A percentile compares a stretch with the other conserved stretches of the same genome.
Evolutionary conservation across 2,329 filamentous ascomycete genomes (phyloP).

Genomic region (Pestalotiopsis sp.): DNA sequence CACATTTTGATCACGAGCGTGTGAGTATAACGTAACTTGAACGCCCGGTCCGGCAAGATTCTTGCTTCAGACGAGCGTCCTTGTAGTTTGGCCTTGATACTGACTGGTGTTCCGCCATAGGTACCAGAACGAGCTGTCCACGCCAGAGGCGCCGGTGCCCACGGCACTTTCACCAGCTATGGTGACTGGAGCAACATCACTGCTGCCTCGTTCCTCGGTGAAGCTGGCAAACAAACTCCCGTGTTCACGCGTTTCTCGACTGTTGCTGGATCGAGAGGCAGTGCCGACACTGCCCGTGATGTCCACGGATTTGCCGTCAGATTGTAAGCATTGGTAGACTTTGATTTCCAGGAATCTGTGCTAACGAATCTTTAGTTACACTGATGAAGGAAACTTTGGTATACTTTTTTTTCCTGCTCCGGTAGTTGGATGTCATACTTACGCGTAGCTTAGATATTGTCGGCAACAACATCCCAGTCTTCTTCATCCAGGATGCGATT

Average conservation of each 20-base stretch:
- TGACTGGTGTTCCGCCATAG: constrained; percentile 22
- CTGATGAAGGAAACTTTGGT: constrained; percentile 69
- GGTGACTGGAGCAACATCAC: constrained; percentile 65
- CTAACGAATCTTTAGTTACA: constrained; percentile 43
- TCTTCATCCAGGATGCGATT: constrained; percentile 50
- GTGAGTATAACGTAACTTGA: constrained; percentile 38
- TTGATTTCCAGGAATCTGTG: neutral
- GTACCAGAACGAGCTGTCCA: constrained; percentile 50
- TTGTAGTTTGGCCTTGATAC: neutral
- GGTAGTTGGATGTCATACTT: neutral
- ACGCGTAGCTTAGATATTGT: constrained; percentile 43
- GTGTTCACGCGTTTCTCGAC: constrained; percentile 64
- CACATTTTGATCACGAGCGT: constrained; percentile 55
- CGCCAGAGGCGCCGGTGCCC: constrained; percentile 60
- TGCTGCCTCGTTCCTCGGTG: constrained; percentile 59
- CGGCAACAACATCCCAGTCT: constrained; percentile 50
- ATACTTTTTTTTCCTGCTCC: constrained; percentile 22
- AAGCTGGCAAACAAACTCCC: constrained; percentile 56
- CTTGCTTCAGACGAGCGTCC: neutral
- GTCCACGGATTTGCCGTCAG: constrained; percentile 66
- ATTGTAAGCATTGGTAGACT: constrained; percentile 38
- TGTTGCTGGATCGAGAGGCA: constrained; percentile 62
- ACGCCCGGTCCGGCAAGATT: neutral
- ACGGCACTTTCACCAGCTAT: constrained; percentile 63
- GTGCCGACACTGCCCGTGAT: constrained; percentile 63